Evolutionary conservation across 495 filamentous ascomycete genomes (phyloP).

Genomic region (Rhizodiscina lignyota): DNA sequence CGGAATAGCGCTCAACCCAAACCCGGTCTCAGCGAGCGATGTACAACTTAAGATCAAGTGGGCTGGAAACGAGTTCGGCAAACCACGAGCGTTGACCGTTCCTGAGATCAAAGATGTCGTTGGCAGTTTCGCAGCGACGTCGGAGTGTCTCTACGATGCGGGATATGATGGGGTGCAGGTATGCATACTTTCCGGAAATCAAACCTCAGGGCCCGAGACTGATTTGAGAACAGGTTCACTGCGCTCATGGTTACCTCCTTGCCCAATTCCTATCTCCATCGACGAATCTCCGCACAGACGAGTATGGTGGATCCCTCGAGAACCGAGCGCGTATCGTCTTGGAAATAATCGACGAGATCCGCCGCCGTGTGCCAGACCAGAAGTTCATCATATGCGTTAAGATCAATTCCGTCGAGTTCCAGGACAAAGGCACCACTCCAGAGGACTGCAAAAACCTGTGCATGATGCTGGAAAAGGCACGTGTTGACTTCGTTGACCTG

Average conservation of each 20-base stretch:
- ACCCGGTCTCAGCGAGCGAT: slow-evolving; percentile 13
- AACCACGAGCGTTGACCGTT: slow-evolving; percentile 6
- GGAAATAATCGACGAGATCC: slow-evolving; percentile 34
- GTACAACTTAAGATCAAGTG: slow-evolving; percentile 13
- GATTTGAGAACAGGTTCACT: slow-evolving; percentile 16
- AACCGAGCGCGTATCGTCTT: slow-evolving; percentile 40
- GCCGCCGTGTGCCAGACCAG: slow-evolving; percentile 21
- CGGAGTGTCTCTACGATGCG: slow-evolving; percentile 10
- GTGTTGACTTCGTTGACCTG: slow-evolving; percentile 50
- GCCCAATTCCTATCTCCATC: slow-evolving; percentile 45
- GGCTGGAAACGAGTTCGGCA: slow-evolving; percentile 13
- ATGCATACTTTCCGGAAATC: too few relatives aligned
- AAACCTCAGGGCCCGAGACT: too few relatives aligned
- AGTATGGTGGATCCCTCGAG: slow-evolving; percentile 41
- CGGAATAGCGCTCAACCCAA: slow-evolving; percentile 10
- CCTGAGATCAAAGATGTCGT: slow-evolving; percentile 12
- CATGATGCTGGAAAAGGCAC: slow-evolving; percentile 31
- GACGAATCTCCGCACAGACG: slow-evolving; percentile 44
- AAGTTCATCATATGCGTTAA: slow-evolving; percentile 47
- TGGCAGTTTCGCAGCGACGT: slow-evolving; percentile 8
- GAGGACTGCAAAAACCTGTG: slow-evolving; percentile 41
- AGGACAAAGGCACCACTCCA: slow-evolving; percentile 37
- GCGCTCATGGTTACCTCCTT: slow-evolving; percentile 44
- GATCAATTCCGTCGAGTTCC: slow-evolving; percentile 53
- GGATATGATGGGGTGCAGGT: slow-evolving; percentile 14